Evolutionary conservation across 139 green algal genomes (phyloP), one percentile per base, ranked within the genome.

Genomic region (Penium margaritaceum): DNA sequence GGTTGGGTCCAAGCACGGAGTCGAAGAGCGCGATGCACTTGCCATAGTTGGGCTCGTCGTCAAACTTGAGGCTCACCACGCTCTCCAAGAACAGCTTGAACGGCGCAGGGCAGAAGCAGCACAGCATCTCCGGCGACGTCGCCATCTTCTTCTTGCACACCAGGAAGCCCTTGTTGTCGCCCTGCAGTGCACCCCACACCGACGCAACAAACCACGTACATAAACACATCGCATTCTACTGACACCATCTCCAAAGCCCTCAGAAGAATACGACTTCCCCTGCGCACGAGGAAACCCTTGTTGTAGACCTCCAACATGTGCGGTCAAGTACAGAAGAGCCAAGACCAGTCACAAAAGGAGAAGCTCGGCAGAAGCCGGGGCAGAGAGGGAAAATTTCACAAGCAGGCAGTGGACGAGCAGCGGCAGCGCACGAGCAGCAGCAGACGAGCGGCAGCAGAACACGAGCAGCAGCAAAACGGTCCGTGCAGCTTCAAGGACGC

Each of bases 121-220:
- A 97, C 44, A 98, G 87, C 83, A 94, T 84, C 85, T 98, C 93
- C 15, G 89, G 87, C 14, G 70, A 88, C 21, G 94, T 97, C 29
- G 89, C 89, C 94, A 98, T 98, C 89, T 98, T 98, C 89, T 98
- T 98, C 78, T 97, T 97, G 90, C 94, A 98, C 29, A 98, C 94
- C 37, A 97, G 83, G 85, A 95, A 97, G 62, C 94, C 94, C 83
- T 96, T 97, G 88, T 96, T 96, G 84, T 97, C 92, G 33, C 92
- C 92, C 87, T 96, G 90, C 79, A 2, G 5, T 17, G 44, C n/a
- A 55, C 19, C 19, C 5, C 95, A 96, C 0, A 55, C 19, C 44
- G 44, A 55, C 19, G 44, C 19, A 17, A 55, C 44, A 55, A 2
- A 36, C 2, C 3, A 35, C 32, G 34, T 21, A 36, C 15, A 54